These are phyloP conservation scores for Globisporangium carolinianum DNA, from an alignment of 352 stramenopile species.

Conservation along the genomic window DNA sequence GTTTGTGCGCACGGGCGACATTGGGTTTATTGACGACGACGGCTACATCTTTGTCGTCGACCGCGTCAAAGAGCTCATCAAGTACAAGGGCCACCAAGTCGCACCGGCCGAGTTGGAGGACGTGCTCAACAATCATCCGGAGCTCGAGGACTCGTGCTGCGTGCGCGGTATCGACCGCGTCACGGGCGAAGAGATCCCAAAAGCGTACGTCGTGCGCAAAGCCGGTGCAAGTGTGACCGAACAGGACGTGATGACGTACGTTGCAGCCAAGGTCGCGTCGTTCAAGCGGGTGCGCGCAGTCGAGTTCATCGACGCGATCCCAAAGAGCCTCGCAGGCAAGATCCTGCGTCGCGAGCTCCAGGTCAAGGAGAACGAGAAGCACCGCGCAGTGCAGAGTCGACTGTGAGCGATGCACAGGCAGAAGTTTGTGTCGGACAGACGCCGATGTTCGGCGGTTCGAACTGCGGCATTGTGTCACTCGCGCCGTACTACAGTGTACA, in stretches of 20 bases:
- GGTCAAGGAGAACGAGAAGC: constrained; percentile 23
- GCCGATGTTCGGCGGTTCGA: too few species aligned
- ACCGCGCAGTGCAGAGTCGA: background rate
- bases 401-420: background rate
- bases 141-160: constrained; percentile 70
- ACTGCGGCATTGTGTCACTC: too few species aligned
- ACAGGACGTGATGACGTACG: constrained; percentile 77
- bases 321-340: constrained; percentile 88
- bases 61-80: constrained; percentile 94
- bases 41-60: constrained; percentile 90
- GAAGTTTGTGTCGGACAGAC: too few species aligned
- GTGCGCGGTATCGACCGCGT: constrained; percentile 49
- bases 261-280: constrained; percentile 68
- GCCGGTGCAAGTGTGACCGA: constrained; percentile 30
- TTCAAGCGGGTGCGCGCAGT: constrained; percentile 89
- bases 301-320: constrained; percentile 84
- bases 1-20: constrained; percentile 87
- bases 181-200: constrained; percentile 79
- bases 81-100: constrained; percentile 91
- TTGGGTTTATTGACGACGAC: constrained; percentile 88
- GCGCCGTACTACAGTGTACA: too few species aligned
- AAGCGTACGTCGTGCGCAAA: constrained; percentile 86
- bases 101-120: constrained; percentile 90
- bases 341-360: constrained; percentile 86
- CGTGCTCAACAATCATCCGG: constrained; percentile 67